A percentile compares a stretch with the other conserved stretches of the same genome.
phyloP scores from a whole-genome alignment of 2,329 filamentous ascomycete genomes.

The Xylaria sp. region DNA sequence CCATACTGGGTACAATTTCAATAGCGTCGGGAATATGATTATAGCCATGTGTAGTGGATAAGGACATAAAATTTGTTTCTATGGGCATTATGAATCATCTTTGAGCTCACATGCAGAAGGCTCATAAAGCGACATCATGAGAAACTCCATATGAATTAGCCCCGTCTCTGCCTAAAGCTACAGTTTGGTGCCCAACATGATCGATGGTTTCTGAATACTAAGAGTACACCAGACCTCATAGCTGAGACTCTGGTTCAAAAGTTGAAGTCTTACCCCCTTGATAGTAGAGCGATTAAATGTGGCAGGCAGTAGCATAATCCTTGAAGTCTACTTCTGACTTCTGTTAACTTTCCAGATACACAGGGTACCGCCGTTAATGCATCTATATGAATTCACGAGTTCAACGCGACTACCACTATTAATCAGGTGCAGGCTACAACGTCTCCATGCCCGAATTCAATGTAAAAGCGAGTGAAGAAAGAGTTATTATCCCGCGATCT shows the following conservation, averaged over 20 bases:
- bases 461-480: neutral
- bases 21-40: neutral
- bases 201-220: slow-evolving; percentile 34
- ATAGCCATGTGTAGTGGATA: neutral
- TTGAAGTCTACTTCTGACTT: neutral
- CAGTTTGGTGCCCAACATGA: slow-evolving; percentile 54
- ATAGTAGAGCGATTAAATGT: neutral
- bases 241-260: slow-evolving; percentile 54
- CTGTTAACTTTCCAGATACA: neutral
- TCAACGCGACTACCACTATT: neutral
- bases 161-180: slow-evolving; percentile 58
- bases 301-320: neutral
- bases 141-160: neutral
- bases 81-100: neutral
- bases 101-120: neutral
- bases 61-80: too few relatives aligned
- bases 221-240: slow-evolving; percentile 33
- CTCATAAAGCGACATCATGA: neutral
- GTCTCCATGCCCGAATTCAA: neutral
- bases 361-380: too few relatives aligned
- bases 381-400: too few relatives aligned
- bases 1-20: neutral
- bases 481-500: neutral
- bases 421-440: neutral
- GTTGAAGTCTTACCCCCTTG: slow-evolving; percentile 50